Evolutionary conservation across 2,329 filamentous ascomycete species (phyloP), one percentile per base, ranked within the genome.

Genomic region (Calonectria montana): DNA sequence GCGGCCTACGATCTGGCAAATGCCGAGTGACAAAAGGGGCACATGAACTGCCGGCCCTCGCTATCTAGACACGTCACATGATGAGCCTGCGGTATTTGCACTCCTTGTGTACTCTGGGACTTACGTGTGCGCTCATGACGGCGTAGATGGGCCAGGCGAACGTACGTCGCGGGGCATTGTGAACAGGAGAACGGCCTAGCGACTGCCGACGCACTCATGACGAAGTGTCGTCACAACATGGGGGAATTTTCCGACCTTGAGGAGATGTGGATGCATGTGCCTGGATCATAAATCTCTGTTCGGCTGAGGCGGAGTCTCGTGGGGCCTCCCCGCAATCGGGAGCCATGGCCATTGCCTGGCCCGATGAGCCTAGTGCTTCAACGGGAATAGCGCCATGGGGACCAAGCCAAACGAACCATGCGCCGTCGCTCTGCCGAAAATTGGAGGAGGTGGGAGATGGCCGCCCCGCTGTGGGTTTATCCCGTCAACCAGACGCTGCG

Each of bases 41-140:
- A 70, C 31, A 16, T 25, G 27, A 66, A 70, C n/a, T 43, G 25
- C 10, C 27, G 27, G 10, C 43, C 31, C 13, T 66, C 55, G 10
- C 15, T 55, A 18, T 70, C 62, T 70, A 18, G 37, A 59, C 37
- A 25, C 31, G n/a, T 31, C 21, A 29, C 39, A 31, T 35, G 39
- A 48, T 41, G 23, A 31, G 23, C 31, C 10, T 70, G 18, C 37
- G 35, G 37, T 7, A 13, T 35, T 21, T 29, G 18, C 47, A 35
- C 4, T 35, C 18, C n/a, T 5, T 23, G 9, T 31, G n/a, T 21
- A 15, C 21, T n/a, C 5, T 61, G 23, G 18, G 8, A 47, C 68
- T 45, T 62, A 70, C 68, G 68, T n/a, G 31, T 70, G 45, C 29
- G 47, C 29, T 66, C 68, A 37, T 70, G 68, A n/a, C 68, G 68